These are phyloP conservation scores for Leccinum uliginosum DNA, from an alignment of 768 basidiomycete species.

Conservation along the genomic window DNA sequence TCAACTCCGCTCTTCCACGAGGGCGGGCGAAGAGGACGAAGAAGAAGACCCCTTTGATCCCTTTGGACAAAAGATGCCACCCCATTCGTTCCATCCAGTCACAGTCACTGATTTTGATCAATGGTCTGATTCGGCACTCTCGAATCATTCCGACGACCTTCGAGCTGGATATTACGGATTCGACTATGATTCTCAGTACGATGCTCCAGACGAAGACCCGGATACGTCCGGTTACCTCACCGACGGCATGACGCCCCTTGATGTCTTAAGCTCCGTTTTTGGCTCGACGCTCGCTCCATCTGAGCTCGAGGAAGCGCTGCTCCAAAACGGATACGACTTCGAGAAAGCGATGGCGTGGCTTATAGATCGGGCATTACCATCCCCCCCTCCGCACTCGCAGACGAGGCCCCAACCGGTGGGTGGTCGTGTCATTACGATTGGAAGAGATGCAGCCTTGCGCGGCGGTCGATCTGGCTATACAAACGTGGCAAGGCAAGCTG, in stretches of 20 bases:
- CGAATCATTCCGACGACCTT: conserved; percentile 51
- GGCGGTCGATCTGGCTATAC: conserved; percentile 40
- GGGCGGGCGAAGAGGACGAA: conserved; percentile 57
- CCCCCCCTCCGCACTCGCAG: conserved; percentile 36
- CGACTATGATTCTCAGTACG: conserved; percentile 31
- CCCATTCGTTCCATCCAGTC: conserved; percentile 59
- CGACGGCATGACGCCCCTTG: conserved; percentile 96
- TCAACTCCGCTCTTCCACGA: conserved; percentile 59
- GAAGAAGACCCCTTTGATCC: conserved; percentile 88
- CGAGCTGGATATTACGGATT: conserved; percentile 31
- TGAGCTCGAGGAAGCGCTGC: conserved; percentile 91
- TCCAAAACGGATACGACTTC: conserved; percentile 87
- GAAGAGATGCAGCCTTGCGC: conserved; percentile 46
- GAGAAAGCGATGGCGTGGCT: conserved; percentile 95
- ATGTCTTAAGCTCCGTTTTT: conserved; percentile 92
- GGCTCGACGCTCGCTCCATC: conserved; percentile 84
- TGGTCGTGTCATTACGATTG: conserved; percentile 62
- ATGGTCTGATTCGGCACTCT: conserved; percentile 51
- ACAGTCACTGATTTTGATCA: conserved; percentile 62
- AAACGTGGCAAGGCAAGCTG: conserved; percentile 15
- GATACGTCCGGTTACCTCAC: conserved; percentile 62
- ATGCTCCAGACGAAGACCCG: conserved; percentile 37
- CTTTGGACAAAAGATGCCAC: conserved; percentile 44
- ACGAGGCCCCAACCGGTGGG: conserved; percentile 58
- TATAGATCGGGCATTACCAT: conserved; percentile 64